Conservation (phyloP, 495 filamentous ascomycete species). For the Penicillium coffeae region DNA sequence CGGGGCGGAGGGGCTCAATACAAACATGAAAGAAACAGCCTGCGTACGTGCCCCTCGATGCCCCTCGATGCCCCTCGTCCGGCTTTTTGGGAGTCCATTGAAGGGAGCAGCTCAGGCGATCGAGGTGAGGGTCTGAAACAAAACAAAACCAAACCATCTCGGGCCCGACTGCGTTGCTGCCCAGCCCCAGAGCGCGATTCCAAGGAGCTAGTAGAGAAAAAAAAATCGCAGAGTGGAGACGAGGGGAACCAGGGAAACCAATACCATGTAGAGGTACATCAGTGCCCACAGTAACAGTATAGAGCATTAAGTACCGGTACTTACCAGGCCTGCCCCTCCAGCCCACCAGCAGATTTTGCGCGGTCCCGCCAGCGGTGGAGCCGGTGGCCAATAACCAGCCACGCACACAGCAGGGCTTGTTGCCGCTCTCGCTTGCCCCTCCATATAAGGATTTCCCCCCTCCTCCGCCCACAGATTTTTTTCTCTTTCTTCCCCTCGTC, state of each 20-base stretch:
- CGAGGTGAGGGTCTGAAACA: not conserved
- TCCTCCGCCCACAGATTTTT: conserved; percentile 42
- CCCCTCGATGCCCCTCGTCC: too few relatives aligned
- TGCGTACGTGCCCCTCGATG: not conserved
- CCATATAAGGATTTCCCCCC: conserved; percentile 52
- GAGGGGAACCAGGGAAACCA: conserved; percentile 30
- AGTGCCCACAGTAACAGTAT: not conserved
- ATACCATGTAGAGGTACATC: too few relatives aligned
- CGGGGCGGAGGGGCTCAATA: conserved; percentile 5
- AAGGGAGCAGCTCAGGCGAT: not conserved
- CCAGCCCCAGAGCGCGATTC: conserved; percentile 24
- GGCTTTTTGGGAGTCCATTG: too few relatives aligned
- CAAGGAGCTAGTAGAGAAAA: conserved; percentile 19
- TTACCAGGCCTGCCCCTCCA: conserved; percentile 1
- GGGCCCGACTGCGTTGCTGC: conserved; percentile 39
- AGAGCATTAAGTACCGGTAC: conserved; percentile 10
- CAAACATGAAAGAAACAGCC: not conserved
- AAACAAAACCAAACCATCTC: not conserved
- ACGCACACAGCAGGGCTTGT: conserved; percentile 31
- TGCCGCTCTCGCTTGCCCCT: conserved; percentile 49
- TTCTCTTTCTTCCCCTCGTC: conserved; percentile 37
- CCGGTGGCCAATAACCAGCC: not conserved
- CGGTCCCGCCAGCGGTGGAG: conserved; percentile 20
- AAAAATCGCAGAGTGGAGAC: conserved; percentile 26
- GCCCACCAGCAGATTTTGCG: conserved; percentile 39